Percentiles rank a stretch among this genome's conserved stretches.
phyloP scores from a whole-genome alignment of 495 filamentous ascomycete genomes.

The Pyrenopolyporus hunteri region DNA sequence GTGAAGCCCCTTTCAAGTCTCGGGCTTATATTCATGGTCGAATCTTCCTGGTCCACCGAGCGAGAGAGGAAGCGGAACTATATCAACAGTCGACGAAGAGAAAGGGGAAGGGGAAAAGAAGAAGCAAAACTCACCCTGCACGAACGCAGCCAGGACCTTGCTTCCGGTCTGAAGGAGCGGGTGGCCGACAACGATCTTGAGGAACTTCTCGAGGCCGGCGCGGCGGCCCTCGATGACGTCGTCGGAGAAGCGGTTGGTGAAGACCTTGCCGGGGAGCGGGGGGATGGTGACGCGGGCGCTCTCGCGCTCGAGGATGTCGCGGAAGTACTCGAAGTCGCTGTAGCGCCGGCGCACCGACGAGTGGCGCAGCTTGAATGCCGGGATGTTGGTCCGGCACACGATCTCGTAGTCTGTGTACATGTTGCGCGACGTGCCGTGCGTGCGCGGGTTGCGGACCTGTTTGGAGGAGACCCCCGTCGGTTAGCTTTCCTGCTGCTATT shows the following conservation, averaged over 20 bases:
- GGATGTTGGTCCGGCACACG: slow-evolving; percentile 95
- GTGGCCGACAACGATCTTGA: slow-evolving; percentile 97
- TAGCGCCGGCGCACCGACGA: slow-evolving; percentile 90
- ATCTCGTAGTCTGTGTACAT: slow-evolving; percentile 99
- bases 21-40: slow-evolving; percentile 15
- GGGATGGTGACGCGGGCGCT: slow-evolving; percentile 93
- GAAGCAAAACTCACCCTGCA: slow-evolving; percentile 75
- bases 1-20: not conserved
- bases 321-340: slow-evolving; percentile 98
- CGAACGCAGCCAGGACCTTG: slow-evolving; percentile 93
- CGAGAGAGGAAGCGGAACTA: not conserved
- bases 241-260: slow-evolving; percentile 97
- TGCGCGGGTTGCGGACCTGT: slow-evolving; percentile 93
- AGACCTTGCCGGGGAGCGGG: slow-evolving; percentile 94
- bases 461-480: not conserved
- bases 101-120: not conserved
- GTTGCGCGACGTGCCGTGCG: slow-evolving; percentile 88
- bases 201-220: slow-evolving; percentile 89
- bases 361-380: slow-evolving; percentile 89
- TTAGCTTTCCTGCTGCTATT: not conserved
- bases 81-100: not conserved
- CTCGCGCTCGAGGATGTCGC: slow-evolving; percentile 96
- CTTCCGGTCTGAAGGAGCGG: slow-evolving; percentile 96
- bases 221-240: slow-evolving; percentile 97
- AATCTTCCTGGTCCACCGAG: not conserved